Base-by-base conservation (phyloP, 1,139 yeast genomes). In the Geotrichum restrictum region DNA sequence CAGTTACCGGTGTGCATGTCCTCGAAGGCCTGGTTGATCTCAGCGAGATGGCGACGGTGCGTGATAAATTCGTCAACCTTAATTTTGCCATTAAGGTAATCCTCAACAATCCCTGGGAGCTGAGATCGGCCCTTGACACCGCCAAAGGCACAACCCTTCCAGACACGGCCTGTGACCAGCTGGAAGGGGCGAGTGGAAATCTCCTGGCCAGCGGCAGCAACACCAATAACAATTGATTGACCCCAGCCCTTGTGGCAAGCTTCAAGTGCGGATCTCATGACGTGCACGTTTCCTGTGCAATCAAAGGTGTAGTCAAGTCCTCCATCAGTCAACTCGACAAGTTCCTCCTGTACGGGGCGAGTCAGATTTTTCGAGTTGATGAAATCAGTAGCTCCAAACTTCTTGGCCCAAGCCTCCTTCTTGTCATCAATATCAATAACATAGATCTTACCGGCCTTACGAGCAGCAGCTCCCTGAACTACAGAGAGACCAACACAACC, bases 181-280 rank as follows among this genome's bases (percentile, higher is more conserved):
- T 93, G 98, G 88, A 93, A 93, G 57, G 98, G 98, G 74, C 98
- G 83, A 52, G 98, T 93, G 52, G 95, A 74, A 61, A 94, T 91
- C 74, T 93, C 98, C 73, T 89, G 80, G 63, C 98, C 98, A 48
- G 98, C 96, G 62, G 96, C 96, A 45, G 98, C 98, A 62, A 94
- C 98, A 69, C 98, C 98, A 68, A 93, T 93, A 65, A 93, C 77
- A 64, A 93, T 78, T 24, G 96, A 88, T 65, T 84, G 82, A 72
- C 98, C 98, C 98, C 98, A 94, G 60, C 98, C 98, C 75, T 91
- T 91, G 77, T 93, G 98, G 71, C 96, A 88, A 36, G 96, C 88
- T 76, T 93, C 98, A 62, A 93, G 79, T 19, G 98, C 98, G 66
- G 81, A 76, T 75, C 98, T 83, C 98, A 93, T 93, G 51, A 93